Evolutionary conservation across 1,284 basidiomycete genomes (phyloP).

Genomic region (Papiliotrema fonsecae): DNA sequence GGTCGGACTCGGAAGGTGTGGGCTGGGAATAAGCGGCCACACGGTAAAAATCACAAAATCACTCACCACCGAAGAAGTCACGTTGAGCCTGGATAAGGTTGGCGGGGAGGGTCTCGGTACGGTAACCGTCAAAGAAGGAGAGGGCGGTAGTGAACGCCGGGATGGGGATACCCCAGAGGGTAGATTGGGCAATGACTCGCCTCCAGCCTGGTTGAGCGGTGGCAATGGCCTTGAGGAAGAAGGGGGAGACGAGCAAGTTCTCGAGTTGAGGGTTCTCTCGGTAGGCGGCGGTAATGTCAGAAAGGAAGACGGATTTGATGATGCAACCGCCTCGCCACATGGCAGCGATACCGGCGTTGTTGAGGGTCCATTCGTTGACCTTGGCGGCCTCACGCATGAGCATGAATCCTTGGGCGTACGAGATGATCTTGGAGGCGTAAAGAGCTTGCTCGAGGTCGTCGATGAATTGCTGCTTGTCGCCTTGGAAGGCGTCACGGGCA

Average conservation of each 20-base stretch:
- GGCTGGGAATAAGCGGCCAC: conserved; percentile 55
- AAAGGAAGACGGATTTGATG: conserved; percentile 92
- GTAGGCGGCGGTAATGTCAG: conserved; percentile 90
- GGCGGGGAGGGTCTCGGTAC: conserved; percentile 79
- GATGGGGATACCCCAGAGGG: conserved; percentile 95
- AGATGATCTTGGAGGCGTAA: conserved; percentile 99
- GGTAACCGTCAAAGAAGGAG: conserved; percentile 98
- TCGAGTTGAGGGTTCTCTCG: conserved; percentile 80
- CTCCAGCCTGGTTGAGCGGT: conserved; percentile 97
- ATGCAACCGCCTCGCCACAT: conserved; percentile 99
- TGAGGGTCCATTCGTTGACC: conserved; percentile 64
- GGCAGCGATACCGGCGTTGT: conserved; percentile 89
- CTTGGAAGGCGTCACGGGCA: conserved; percentile 85
- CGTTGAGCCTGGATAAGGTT: conserved; percentile 89
- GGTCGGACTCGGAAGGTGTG: conserved; percentile 91
- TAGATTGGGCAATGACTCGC: conserved; percentile 91
- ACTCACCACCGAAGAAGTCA: conserved; percentile 51
- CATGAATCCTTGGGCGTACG: conserved; percentile 99
- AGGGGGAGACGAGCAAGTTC: conserved; percentile 92
- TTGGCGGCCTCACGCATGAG: conserved; percentile 98
- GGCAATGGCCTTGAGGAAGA: conserved; percentile 96
- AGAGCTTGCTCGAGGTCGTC: conserved; percentile 94
- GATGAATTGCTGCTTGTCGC: conserved; percentile 98
- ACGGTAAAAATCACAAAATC: neutral
- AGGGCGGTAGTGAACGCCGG: conserved; percentile 95